These are phyloP conservation scores for Debaryomyces maramus DNA, from an alignment of 805 yeast species.

Conservation along the genomic window DNA sequence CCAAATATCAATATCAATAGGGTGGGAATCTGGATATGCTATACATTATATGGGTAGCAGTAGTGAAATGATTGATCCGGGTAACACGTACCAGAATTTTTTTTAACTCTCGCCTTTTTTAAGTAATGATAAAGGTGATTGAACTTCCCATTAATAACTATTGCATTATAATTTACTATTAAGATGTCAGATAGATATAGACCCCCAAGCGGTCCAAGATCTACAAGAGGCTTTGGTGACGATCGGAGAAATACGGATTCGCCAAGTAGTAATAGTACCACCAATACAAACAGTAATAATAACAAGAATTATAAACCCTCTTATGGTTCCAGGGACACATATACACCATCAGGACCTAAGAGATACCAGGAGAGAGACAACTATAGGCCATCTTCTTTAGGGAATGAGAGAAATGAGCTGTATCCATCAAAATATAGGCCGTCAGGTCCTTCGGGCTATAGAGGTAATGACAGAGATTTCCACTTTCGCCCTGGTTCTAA, in stretches of 20 bases:
- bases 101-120: not conserved
- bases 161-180: not conserved
- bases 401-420: conserved; percentile 4
- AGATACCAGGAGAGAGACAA: conserved; percentile 15
- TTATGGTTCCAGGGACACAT: conserved; percentile 10
- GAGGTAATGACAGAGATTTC: conserved; percentile 8
- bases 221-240: conserved; percentile 16
- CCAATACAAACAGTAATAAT: conserved; percentile 3
- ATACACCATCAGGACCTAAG: conserved; percentile 12
- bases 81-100: not conserved
- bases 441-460: conserved; percentile 21
- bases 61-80: not conserved
- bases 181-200: conserved; percentile 37
- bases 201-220: conserved; percentile 29
- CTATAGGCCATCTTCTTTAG: conserved; percentile 12
- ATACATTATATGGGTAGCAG: no score
- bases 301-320: conserved; percentile 10
- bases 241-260: conserved; percentile 5
- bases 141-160: not conserved
- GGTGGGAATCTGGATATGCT: no score
- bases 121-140: not conserved
- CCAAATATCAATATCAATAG: no score
- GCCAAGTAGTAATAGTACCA: not conserved
- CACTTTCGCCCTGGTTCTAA: conserved; percentile 5
- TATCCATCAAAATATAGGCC: conserved; percentile 11